Percentiles rank a stretch among this genome's conserved stretches.
Evolutionary conservation across 2,329 filamentous ascomycete genomes (phyloP).

Genomic region (Venturia asperata): DNA sequence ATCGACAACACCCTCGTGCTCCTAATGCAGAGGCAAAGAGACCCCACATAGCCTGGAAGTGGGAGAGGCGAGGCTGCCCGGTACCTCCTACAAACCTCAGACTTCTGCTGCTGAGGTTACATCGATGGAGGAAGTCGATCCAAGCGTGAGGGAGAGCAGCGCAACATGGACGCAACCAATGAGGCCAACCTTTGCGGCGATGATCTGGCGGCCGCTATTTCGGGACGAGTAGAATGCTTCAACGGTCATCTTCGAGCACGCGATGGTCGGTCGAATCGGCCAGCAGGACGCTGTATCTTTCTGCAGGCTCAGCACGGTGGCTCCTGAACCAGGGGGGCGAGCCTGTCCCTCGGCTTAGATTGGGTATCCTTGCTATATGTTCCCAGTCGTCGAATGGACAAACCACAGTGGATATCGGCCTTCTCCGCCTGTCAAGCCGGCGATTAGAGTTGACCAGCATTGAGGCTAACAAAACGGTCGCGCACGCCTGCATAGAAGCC

Average conservation of each 20-base stretch:
- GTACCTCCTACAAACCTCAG: background rate
- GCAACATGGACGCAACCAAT: conserved; percentile 10
- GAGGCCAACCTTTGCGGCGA: background rate
- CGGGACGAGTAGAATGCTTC: background rate
- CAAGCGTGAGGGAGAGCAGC: conserved; percentile 10
- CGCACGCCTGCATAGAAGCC: conserved; percentile 13
- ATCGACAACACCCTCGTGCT: conserved; percentile 9
- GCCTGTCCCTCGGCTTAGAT: conserved; percentile 1
- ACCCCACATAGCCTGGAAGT: conserved; percentile 8
- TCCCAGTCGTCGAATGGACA: background rate
- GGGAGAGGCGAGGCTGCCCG: conserved; percentile 14
- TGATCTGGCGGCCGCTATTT: conserved; percentile 17
- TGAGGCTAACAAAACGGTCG: conserved; percentile 6
- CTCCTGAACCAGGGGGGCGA: background rate
- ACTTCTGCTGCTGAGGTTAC: conserved; percentile 15
- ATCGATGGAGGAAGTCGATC: conserved; percentile 17
- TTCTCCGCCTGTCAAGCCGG: background rate
- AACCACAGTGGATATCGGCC: background rate
- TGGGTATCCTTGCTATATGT: background rate
- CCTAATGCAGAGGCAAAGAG: background rate
- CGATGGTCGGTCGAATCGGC: background rate
- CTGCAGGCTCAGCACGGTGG: conserved; percentile 9
- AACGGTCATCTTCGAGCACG: background rate
- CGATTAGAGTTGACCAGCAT: background rate
- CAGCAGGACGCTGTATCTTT: conserved; percentile 11